Evolutionary conservation across 163 green algal species (phyloP), one percentile per base, ranked within the genome.

Genomic region (Coccomyxa subellipsoidea): DNA sequence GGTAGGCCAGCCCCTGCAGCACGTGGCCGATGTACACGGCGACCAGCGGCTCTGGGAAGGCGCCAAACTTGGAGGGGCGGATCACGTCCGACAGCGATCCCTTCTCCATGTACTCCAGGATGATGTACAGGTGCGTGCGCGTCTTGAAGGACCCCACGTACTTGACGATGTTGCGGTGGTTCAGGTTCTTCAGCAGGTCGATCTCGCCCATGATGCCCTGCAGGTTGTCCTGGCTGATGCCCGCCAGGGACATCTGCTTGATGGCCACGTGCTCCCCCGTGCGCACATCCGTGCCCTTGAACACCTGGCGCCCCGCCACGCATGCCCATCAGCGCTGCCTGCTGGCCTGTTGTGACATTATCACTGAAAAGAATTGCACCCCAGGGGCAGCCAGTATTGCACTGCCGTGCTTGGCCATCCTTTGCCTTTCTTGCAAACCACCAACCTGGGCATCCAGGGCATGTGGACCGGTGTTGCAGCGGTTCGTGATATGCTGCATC

Each of bases 151-250:
- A 97, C 36, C 94, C 96, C 3, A 97, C 84, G 84, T 98, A 99
- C 85, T 98, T 96, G 76, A 99, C 96, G 36, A 99, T 98, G 88
- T 99, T 98, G 31, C 90, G 90, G 88, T 99, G 96, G 75, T 97
- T 95, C 21, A 99, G 91, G 5, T 92, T 94, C 83, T 96, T 94
- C 10, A 98, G 90, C 82, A 98, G 90, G 71, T 97, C 94, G 39
- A 98, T 97, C 85, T 99, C 96, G 5, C 92, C 89, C 87, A 97
- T 95, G 40, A 99, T 94, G 78, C 88, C 89, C 53, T 91, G 81
- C 32, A 99, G 89, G 77, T 92, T 90, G 31, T 95, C 91, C 8
- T 89, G 79, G 2, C 82, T 85, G 23, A 96, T 92, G 39, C 93
- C 95, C 23, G 84, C 83, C 2, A 98, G 88, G 0, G 89, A 91